These are phyloP conservation scores for Russula compacta DNA, from an alignment of 768 basidiomycete species.

Conservation along the genomic window DNA sequence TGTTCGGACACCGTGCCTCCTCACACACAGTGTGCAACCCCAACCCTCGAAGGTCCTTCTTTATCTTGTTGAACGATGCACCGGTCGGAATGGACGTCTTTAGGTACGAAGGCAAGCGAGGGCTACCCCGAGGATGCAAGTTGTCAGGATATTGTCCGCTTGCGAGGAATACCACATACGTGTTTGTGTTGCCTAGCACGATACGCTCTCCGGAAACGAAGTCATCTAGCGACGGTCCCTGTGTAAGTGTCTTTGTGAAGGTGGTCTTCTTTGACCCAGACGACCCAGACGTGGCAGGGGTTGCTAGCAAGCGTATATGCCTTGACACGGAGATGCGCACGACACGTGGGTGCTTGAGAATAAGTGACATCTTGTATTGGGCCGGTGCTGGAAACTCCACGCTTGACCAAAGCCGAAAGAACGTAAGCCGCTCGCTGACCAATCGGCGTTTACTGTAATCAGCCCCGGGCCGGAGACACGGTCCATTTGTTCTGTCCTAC, in stretches of 20 bases:
- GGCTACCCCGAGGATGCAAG: slow-evolving; percentile 37
- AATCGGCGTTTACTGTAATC: too few species aligned
- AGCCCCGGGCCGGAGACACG: slow-evolving; percentile 3
- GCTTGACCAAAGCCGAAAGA: not conserved
- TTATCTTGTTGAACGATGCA: slow-evolving; percentile 81
- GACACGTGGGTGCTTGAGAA: slow-evolving; percentile 16
- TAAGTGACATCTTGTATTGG: slow-evolving; percentile 2
- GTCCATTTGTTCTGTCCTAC: not conserved
- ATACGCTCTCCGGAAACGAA: slow-evolving; percentile 68
- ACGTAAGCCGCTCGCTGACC: too few species aligned
- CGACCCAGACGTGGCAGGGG: slow-evolving; percentile 37
- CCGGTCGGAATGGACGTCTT: slow-evolving; percentile 92
- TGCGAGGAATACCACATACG: slow-evolving; percentile 35
- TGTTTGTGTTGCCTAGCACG: slow-evolving; percentile 60
- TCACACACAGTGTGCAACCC: slow-evolving; percentile 95
- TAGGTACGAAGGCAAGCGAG: slow-evolving; percentile 76
- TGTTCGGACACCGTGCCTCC: slow-evolving; percentile 97
- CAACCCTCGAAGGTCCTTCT: slow-evolving; percentile 88
- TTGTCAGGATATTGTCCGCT: not conserved
- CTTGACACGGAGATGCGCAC: not conserved
- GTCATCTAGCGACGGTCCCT: slow-evolving; percentile 71
- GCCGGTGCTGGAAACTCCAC: not conserved
- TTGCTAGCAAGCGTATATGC: slow-evolving; percentile 16
- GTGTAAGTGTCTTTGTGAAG: slow-evolving; percentile 46
- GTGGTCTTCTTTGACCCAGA: slow-evolving; percentile 32